Base-by-base conservation (phyloP, 192 early-diverging fungal genomes). In the Gryganskiella cystojenkinii region DNA sequence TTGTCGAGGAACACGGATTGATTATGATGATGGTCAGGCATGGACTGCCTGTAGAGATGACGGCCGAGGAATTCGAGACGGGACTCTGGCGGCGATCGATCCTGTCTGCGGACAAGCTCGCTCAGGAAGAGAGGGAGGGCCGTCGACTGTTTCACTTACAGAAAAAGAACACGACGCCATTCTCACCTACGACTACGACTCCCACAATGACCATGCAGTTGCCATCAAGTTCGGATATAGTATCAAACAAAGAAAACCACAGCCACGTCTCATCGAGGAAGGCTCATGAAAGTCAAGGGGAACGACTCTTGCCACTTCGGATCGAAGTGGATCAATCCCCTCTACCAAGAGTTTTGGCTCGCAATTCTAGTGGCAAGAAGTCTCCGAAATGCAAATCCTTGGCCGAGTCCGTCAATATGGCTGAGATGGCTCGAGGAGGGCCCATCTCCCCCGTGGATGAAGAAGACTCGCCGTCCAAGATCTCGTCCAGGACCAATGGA, bases 1-100 rank as follows among this genome's bases (percentile, higher is more conserved):
- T 90, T 61, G 82, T 85, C 25, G 89, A 90, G 42, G 87, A 90
- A 60, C 64, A 71, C 30, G 89, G 89, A 2, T 51, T 90, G 30
- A 63, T 76, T 40, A 82, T 74, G 49, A 53, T 90, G 50, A 90
- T 90, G 89, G 65, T 81, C 31, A 80, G 70, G 11, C 86, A 89
- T 68, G 88, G 88, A 11, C 60, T 79, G 30, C 79, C 81, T 10
- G 84, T 89, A 2, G 86, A 89, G 61, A 74, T 89, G 64, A 65
- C 83, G 3, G 70, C 83, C 20, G 80, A 86, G 33, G 80, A 83
- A 42, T 89, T 89, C 73, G 88, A 89, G 66, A 78, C 67, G 3
- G 88, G 88, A 11, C 24, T 54, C 28, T 89, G 88, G 88, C 81
- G 76, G 54, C 55, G 71, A 6, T 79, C 82, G 24, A 89, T 89